phyloP scores from a whole-genome alignment of 169 alveolate species.

The Plasmodium yoelii region DNA sequence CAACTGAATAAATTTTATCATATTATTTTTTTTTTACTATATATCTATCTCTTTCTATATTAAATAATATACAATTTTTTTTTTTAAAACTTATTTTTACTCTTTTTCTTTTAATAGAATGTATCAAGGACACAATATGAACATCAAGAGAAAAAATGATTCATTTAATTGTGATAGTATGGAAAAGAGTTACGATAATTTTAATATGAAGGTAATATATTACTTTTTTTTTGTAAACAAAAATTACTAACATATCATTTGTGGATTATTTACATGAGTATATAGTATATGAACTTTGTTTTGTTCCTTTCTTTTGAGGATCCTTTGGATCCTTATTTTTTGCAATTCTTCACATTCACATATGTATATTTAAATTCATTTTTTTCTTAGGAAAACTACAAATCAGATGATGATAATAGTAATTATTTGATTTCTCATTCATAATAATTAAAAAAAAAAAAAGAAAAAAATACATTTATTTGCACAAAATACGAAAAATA shows the following conservation, averaged over 20 bases:
- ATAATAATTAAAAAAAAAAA: not conserved
- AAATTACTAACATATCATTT: too few species aligned
- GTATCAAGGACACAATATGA: constrained; percentile 64
- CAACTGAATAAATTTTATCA: not conserved
- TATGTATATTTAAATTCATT: not conserved
- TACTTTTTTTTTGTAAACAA: too few species aligned
- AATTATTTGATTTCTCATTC: constrained; percentile 17
- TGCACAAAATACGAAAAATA: not conserved
- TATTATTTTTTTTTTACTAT: not conserved
- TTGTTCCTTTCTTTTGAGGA: not conserved
- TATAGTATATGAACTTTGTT: not conserved
- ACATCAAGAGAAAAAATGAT: constrained; percentile 70
- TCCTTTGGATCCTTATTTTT: not conserved
- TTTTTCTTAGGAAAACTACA: constrained; percentile 39
- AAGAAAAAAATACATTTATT: not conserved
- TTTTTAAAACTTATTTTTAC: not conserved
- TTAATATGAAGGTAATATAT: constrained; percentile 46
- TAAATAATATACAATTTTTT: not conserved
- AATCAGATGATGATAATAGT: constrained; percentile 73
- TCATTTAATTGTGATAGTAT: constrained; percentile 37
- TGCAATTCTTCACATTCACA: not conserved
- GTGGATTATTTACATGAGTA: not conserved
- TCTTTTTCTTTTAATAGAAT: constrained; percentile 37
- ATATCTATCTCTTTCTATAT: not conserved
- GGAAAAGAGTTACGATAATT: constrained; percentile 70